phyloP scores from a whole-genome alignment of 2,329 filamentous ascomycete species.

The Colletotrichum nymphaeae region DNA sequence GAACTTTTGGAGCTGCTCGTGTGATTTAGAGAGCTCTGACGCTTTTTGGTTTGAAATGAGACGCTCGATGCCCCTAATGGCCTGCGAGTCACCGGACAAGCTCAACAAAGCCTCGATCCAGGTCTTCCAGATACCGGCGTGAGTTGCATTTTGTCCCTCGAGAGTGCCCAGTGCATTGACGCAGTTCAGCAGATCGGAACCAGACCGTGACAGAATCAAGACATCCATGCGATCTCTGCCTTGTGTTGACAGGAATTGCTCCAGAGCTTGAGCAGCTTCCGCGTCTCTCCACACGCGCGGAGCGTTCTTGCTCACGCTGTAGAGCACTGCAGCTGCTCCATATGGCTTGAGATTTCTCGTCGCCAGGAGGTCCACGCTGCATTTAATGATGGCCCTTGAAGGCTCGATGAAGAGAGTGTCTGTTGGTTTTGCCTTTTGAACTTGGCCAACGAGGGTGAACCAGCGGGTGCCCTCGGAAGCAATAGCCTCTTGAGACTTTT shows the following conservation, averaged over 20 bases:
- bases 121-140: conserved; percentile 56
- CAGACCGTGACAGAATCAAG: conserved; percentile 77
- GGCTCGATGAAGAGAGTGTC: conserved; percentile 45
- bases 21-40: conserved; percentile 50
- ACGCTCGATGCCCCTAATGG: conserved; percentile 50
- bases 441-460: conserved; percentile 66
- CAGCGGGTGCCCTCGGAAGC: conserved; percentile 76
- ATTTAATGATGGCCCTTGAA: conserved; percentile 35
- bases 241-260: conserved; percentile 59
- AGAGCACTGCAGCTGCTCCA: conserved; percentile 61
- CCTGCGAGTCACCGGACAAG: conserved; percentile 42
- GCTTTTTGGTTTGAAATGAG: conserved; percentile 60
- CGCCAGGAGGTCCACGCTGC: conserved; percentile 55
- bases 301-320: conserved; percentile 40
- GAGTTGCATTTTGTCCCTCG: conserved; percentile 49
- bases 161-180: conserved; percentile 67
- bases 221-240: conserved; percentile 65
- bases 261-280: conserved; percentile 47
- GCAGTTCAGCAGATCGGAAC: conserved; percentile 72
- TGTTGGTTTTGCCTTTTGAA: conserved; percentile 48
- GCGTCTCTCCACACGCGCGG: conserved; percentile 54
- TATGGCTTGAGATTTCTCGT: conserved; percentile 68
- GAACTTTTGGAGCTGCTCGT: conserved; percentile 58
- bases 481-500: conserved; percentile 76
- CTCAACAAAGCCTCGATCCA: conserved; percentile 56